Evolutionary conservation across 257 asterid genomes (phyloP), one percentile per base, ranked within the genome.

Genomic region (Fraxinus quadrangulata): DNA sequence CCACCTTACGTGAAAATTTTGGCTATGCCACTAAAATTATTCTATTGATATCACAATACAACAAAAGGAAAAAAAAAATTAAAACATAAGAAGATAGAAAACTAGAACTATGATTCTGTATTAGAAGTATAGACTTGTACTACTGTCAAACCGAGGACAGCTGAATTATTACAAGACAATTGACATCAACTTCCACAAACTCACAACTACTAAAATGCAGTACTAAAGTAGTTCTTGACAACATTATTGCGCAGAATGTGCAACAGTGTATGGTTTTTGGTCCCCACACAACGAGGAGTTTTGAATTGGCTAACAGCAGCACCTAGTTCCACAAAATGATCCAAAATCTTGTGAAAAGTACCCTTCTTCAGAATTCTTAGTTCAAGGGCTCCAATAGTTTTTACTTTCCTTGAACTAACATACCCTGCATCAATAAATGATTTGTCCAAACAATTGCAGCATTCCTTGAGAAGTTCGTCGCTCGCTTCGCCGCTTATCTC

Each of bases 271-370:
- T 8, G 65, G 74, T 96, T 96, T 8, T 79, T 79, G 3, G 92
- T 88, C 4, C 96, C 95, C 28, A 96, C 90, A 40, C 97, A 96
- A 12, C 99, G 72, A 4, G 99, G 99, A 7, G 97, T 92, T 83
- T 96, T 96, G 91, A 93, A 96, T 89, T 96, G 99, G 86, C 99
- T 96, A 19, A 93, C 98, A 3, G 99, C 98, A 10, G 94, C 96
- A 1, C 99, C 99, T 10, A 90, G 65, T 10, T 95, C 97, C 3
- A 96, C 98, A 37, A 83, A 90, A 72, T 96, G 98, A 80, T 96
- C 99, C 83, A 92, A 54, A 12, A 96, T 90, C 96, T 88, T 91
- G 49, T 90, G 95, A 65, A 96, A 96, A 0, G 99, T 94, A 3
- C 97, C 98, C 71, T 79, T 85, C 89, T 72, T 83, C 82, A 96